Evolutionary conservation across 1,284 basidiomycete genomes (phyloP).

Genomic region (Cryptococcus maquisensis): DNA sequence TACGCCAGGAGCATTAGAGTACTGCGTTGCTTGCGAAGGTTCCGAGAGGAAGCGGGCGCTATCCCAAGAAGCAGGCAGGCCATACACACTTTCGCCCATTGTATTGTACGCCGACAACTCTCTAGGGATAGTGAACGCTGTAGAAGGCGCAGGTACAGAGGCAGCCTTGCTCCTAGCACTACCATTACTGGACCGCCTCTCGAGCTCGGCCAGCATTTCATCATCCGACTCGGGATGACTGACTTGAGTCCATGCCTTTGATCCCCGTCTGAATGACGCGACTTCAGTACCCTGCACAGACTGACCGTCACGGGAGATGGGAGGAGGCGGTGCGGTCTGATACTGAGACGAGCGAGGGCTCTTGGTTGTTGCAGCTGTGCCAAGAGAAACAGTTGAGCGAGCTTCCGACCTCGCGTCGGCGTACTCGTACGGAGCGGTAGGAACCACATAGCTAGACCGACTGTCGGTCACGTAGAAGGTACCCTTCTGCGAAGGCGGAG

Average conservation of each 20-base stretch:
- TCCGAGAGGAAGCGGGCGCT: no score
- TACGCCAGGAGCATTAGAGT: conserved; percentile 14
- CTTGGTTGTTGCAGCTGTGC: conserved; percentile 4
- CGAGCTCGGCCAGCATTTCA: conserved; percentile 33
- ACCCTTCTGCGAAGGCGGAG: neutral
- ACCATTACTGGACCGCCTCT: conserved; percentile 34
- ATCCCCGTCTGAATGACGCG: conserved; percentile 4
- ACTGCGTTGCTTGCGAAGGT: neutral
- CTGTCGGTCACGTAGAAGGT: conserved; percentile 1
- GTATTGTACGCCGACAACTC: conserved; percentile 22
- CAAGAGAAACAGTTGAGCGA: conserved; percentile 10
- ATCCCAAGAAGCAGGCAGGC: conserved; percentile 8
- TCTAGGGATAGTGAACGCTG: conserved; percentile 6
- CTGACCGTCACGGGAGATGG: conserved; percentile 17
- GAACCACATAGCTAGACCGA: neutral
- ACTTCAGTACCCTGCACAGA: neutral
- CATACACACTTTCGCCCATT: conserved; percentile 13
- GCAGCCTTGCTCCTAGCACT: conserved; percentile 6
- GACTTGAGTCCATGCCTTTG: conserved; percentile 28
- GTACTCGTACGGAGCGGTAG: neutral
- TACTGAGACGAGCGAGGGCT: conserved; percentile 12
- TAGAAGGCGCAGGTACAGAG: no score
- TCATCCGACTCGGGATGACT: conserved; percentile 36
- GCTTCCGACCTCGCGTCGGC: neutral
- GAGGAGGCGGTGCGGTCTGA: conserved; percentile 21